Evolutionary conservation across 495 filamentous ascomycete genomes (phyloP).

Genomic region (Pyrenula massariospora): DNA sequence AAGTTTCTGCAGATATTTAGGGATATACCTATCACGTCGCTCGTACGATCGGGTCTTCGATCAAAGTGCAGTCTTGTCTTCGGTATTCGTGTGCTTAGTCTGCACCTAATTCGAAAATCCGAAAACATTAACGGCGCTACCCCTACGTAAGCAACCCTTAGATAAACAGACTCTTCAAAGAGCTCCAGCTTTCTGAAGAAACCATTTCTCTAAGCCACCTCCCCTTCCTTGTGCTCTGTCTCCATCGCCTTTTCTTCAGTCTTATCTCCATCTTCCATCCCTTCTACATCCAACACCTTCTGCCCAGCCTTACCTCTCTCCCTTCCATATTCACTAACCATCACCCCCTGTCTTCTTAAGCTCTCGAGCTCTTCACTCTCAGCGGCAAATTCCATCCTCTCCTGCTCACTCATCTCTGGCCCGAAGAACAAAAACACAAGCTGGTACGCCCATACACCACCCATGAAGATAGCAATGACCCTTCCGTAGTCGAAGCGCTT

Average conservation of each 20-base stretch:
- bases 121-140: too few species aligned
- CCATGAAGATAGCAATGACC: slow-evolving; percentile 20
- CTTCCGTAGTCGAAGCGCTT: slow-evolving; percentile 21
- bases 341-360: slow-evolving; percentile 16
- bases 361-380: slow-evolving; percentile 15
- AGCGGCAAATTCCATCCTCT: slow-evolving; percentile 18
- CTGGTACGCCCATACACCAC: slow-evolving; percentile 20
- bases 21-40: too few species aligned
- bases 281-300: background rate
- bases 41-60: too few species aligned
- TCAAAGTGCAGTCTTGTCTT: too few species aligned
- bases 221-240: background rate
- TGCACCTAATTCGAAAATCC: too few species aligned
- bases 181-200: background rate
- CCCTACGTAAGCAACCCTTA: too few species aligned
- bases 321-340: background rate
- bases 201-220: background rate
- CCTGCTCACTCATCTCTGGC: slow-evolving; percentile 24
- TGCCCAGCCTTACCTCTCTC: background rate
- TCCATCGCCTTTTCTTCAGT: slow-evolving; percentile 2
- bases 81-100: too few species aligned
- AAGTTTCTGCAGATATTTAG: too few species aligned
- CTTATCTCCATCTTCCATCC: background rate
- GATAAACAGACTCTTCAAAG: too few species aligned
- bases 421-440: slow-evolving; percentile 22